A percentile compares a stretch with the other conserved stretches of the same genome.
These are phyloP conservation scores for Ophiostoma ulmi DNA, from an alignment of 2,329 filamentous ascomycete species.

Conservation along the genomic window DNA sequence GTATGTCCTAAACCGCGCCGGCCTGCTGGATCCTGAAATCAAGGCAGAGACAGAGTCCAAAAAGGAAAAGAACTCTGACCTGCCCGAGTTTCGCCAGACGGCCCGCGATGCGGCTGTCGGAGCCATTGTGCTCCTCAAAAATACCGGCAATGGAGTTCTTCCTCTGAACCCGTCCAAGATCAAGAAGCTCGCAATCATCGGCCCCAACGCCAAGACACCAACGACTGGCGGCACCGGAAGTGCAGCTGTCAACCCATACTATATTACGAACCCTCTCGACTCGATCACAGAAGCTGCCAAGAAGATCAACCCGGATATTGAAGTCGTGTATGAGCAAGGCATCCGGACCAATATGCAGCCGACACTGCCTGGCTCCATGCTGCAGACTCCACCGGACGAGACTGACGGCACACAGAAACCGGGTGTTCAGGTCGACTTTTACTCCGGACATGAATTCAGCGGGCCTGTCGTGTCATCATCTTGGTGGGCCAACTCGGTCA, in stretches of 20 bases:
- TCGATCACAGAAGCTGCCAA: conserved; percentile 18
- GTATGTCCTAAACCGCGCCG: conserved; percentile 15
- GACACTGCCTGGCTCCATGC: conserved; percentile 19
- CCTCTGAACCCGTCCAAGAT: conserved; percentile 25
- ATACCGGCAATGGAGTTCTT: conserved; percentile 26
- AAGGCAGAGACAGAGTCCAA: conserved; percentile 15
- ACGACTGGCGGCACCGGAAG: conserved; percentile 29
- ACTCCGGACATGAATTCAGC: conserved; percentile 22
- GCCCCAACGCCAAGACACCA: conserved; percentile 26
- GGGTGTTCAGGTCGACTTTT: conserved; percentile 28
- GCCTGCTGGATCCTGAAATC: conserved; percentile 14
- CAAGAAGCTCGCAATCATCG: conserved; percentile 26
- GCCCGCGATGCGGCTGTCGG: conserved; percentile 28
- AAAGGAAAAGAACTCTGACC: conserved; percentile 25
- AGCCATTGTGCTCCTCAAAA: conserved; percentile 30
- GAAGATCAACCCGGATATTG: conserved; percentile 14
- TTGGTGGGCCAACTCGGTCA: conserved; percentile 26
- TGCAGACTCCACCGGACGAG: conserved; percentile 1
- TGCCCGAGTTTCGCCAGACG: conserved; percentile 25
- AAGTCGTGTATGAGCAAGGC: conserved; percentile 23
- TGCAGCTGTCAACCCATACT: conserved; percentile 28
- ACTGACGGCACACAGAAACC: neutral
- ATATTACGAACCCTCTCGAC: conserved; percentile 25
- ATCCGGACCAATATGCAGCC: conserved; percentile 27
- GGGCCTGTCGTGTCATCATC: conserved; percentile 24